Evolutionary conservation across 2,329 filamentous ascomycete species (phyloP), one percentile per base, ranked within the genome.

Genomic region (Bipolaris sorokiniana): DNA sequence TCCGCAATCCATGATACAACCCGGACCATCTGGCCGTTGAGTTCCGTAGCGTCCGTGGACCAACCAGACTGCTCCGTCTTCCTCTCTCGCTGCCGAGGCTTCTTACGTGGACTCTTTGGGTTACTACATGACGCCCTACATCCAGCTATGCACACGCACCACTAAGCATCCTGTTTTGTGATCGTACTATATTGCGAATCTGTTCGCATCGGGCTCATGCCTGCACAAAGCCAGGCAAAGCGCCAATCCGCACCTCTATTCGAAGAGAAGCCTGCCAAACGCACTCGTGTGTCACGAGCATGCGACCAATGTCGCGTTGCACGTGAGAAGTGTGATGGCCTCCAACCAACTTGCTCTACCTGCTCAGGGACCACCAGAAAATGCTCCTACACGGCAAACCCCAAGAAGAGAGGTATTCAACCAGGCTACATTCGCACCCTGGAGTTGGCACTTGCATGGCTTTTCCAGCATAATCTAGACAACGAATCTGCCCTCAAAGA

Each of bases 381-480:
- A 33, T 93, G 90, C 73, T 87, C 88, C 15, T 93, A 92, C 72
- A 86, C 89, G 59, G 83, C 88, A 51, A 87, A 86, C 51, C 86
- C 88, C 7, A 91, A 91, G 76, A 92, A 92, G 73, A 83, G 90
- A 61, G 90, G 90, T 3, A 86, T 93, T 10, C 90, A 90, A 66
- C 90, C 90, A n/a, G 90, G 90, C 15, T 92, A 92, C 69, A 88
- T 93, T 52, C 84, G 89, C 33, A 89, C 88, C 0, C 79, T 93
- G 16, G 90, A 93, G 73, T 75, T 90, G 41, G 83, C 88, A 9
- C 80, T 90, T 52, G 88, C 87, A 11, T 87, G 87, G 80, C 77
- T 90, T 1, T 88, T 91, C 58, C 82, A 86, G 57, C 83, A 84
- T 52, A 82, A 86, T 34, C 81, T 85, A 13, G 85, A 83, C 9